These are phyloP conservation scores for Stephania cephalantha DNA, from an alignment of 164 flowering plant species.

Conservation along the genomic window DNA sequence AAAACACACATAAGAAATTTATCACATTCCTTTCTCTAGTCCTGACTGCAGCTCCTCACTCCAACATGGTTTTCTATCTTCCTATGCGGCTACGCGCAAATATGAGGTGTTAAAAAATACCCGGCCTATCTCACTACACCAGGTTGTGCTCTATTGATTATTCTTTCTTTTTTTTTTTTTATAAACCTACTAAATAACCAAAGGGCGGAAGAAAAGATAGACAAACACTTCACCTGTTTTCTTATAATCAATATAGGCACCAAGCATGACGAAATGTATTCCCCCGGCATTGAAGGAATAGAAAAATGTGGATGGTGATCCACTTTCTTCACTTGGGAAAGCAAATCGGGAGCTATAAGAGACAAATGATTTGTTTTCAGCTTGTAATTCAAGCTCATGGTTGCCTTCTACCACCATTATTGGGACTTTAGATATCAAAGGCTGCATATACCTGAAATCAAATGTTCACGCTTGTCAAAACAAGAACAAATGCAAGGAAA, in stretches of 20 bases:
- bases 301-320: conserved; percentile 71
- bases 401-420: conserved; percentile 93
- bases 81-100: background rate
- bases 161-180: no score
- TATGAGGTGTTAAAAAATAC: background rate
- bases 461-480: background rate
- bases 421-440: conserved; percentile 74
- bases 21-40: background rate
- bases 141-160: background rate
- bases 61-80: background rate
- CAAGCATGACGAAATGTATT: conserved; percentile 86
- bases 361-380: conserved; percentile 49
- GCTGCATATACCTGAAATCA: conserved; percentile 75
- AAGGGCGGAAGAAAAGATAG: no score
- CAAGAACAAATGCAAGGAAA: background rate
- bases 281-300: conserved; percentile 97
- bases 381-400: conserved; percentile 85
- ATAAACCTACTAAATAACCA: no score
- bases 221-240: conserved; percentile 39
- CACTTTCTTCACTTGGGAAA: conserved; percentile 74
- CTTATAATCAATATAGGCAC: conserved; percentile 63
- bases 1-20: background rate
- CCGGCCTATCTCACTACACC: background rate
- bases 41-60: background rate
- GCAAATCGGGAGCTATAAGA: conserved; percentile 88